Evolutionary conservation across 2,329 filamentous ascomycete species (phyloP).

Genomic region (Cladosporium phlei): DNA sequence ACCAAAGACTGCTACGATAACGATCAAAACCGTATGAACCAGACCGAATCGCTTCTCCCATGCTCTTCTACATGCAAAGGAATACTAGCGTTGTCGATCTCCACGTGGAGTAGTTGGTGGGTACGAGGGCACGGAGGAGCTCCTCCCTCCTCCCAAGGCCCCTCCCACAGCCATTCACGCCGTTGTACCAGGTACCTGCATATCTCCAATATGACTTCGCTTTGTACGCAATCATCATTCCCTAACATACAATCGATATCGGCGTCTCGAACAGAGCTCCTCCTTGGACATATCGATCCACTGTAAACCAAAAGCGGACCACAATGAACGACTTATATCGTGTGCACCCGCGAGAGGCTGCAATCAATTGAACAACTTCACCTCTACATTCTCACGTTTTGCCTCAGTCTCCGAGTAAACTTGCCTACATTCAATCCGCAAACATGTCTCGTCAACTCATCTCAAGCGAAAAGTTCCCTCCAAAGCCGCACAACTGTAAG

Average conservation of each 20-base stretch:
- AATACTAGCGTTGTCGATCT: background rate
- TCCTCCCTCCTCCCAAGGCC: too few species aligned
- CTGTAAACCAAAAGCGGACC: background rate
- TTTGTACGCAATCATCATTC: too few species aligned
- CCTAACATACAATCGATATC: too few species aligned
- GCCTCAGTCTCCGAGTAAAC: background rate
- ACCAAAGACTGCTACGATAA: too few species aligned
- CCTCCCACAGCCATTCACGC: too few species aligned
- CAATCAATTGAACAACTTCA: background rate
- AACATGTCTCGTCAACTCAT: slow-evolving; percentile 45
- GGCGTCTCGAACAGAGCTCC: background rate
- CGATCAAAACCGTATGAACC: too few species aligned
- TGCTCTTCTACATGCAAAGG: background rate
- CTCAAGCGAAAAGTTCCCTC: slow-evolving; percentile 44
- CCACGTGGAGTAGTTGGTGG: too few species aligned
- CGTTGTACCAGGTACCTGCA: background rate
- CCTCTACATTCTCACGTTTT: background rate
- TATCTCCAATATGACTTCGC: too few species aligned
- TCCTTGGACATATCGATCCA: background rate
- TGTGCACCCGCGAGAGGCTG: background rate
- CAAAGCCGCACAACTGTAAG: slow-evolving; percentile 45
- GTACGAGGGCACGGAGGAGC: background rate
- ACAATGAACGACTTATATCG: background rate
- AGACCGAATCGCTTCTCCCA: too few species aligned
- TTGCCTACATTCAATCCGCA: background rate